Evolutionary conservation across 2,329 filamentous ascomycete species (phyloP), one percentile per base, ranked within the genome.

Genomic region (Malbranchea cinnamomea): DNA sequence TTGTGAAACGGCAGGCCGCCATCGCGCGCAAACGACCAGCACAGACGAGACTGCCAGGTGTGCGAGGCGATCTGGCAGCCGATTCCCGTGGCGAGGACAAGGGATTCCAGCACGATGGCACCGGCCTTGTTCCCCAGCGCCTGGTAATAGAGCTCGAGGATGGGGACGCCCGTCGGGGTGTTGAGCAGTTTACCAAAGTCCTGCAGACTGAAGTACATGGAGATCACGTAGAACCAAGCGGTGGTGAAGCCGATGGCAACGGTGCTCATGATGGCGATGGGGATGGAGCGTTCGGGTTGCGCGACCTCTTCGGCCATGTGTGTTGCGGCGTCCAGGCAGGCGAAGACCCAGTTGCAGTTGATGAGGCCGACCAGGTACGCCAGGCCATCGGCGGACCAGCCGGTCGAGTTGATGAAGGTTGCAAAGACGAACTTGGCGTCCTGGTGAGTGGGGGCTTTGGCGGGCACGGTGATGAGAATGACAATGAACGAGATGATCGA

Each of bases 1-100:
- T 37, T 26, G 12, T 56, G 52, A n/a, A 52, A 56, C 0, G 64
- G 63, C 1, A 68, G 35, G 2, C 63, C 65, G 9, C 52, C 44
- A 39, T 68, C 65, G 4, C 65, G 53, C 6, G 65, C 63, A 40
- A 68, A 67, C 11, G 60, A 62, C 63, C 63, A 68, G 35, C 57
- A 60, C 5, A 67, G 49, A 1, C 64, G 53, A 19, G 57, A 59
- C 39, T 66, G 61, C 56, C 62, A 67, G 4, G 63, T 66, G 32
- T 67, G 61, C 32, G 50, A 54, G 3, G 60, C 55, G 26, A 65
- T 53, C 30, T 60, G 43, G 37, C 60, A 64, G 10, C 60, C 59
- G 29, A 64, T 41, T 2, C 60, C 61, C 0, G 63, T 65, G 4
- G 54, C 54, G 14, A 66, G 50, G 37, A 67, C 54, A 29, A 66